These are phyloP conservation scores for Diaporthe sp. DNA, from an alignment of 2,329 filamentous ascomycete species.

Conservation along the genomic window DNA sequence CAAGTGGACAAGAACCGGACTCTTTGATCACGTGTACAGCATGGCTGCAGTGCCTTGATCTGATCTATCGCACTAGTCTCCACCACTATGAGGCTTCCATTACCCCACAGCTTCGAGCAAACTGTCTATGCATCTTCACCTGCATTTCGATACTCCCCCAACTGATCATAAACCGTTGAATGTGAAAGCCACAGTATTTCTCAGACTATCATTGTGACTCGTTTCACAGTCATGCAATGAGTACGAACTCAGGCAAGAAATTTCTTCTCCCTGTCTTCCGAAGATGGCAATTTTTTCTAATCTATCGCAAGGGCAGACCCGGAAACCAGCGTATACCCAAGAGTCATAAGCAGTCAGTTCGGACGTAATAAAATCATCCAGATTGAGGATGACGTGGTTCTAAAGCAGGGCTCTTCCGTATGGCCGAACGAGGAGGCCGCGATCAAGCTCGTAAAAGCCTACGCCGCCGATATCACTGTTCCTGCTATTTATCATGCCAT, in stretches of 20 bases:
- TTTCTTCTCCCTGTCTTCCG: neutral
- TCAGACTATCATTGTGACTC: neutral
- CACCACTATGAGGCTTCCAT: too few relatives aligned
- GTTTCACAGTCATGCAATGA: neutral
- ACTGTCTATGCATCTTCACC: too few relatives aligned
- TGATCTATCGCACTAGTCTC: too few relatives aligned
- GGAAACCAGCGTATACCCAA: neutral
- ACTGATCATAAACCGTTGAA: too few relatives aligned
- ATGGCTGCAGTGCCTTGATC: too few relatives aligned
- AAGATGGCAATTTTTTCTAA: neutral
- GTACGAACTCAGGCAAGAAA: neutral
- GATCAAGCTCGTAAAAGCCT: neutral
- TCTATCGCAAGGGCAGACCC: neutral
- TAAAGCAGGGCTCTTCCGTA: neutral
- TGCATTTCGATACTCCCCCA: too few relatives aligned
- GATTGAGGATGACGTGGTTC: neutral
- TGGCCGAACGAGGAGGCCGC: neutral
- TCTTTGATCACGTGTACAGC: too few relatives aligned
- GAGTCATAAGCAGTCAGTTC: neutral
- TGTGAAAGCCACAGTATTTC: neutral
- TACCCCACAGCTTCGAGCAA: too few relatives aligned
- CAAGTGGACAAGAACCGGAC: too few relatives aligned
- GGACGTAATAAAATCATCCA: neutral
- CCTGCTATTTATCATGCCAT: neutral
- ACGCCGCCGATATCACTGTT: neutral